phyloP scores from a whole-genome alignment of 768 basidiomycete species.

The Mycena galopus region DNA sequence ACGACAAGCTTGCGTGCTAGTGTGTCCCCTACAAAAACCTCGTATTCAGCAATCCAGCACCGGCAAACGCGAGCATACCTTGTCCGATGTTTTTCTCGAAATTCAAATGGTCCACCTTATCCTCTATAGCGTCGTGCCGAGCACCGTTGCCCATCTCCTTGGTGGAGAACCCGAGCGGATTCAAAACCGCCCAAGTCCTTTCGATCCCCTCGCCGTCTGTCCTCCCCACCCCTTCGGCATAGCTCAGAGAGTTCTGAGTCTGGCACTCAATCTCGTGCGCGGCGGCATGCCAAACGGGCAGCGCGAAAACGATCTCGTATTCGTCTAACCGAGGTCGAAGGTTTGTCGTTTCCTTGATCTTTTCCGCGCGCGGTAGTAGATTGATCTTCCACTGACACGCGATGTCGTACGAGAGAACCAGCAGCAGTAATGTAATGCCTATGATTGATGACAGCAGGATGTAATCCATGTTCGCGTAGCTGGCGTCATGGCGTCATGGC shows the following conservation, averaged over 20 bases:
- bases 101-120: constrained; percentile 43
- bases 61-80: neutral
- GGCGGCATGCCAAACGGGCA: constrained; percentile 39
- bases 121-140: constrained; percentile 45
- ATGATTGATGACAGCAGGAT: constrained; percentile 32
- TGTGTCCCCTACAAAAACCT: constrained; percentile 10
- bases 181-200: constrained; percentile 44
- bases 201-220: constrained; percentile 52
- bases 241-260: too few species aligned
- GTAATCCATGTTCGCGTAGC: constrained; percentile 44
- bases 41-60: neutral
- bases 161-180: constrained; percentile 38
- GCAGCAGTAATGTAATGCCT: neutral
- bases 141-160: constrained; percentile 47
- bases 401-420: constrained; percentile 41
- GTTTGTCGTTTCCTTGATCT: neutral
- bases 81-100: constrained; percentile 27
- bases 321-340: neutral
- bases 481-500: neutral
- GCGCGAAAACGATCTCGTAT: neutral
- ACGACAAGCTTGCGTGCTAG: constrained; percentile 22
- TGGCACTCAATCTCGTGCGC: too few species aligned
- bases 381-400: constrained; percentile 40
- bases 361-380: neutral
- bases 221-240: too few species aligned